A percentile compares a stretch with the other conserved stretches of the same genome.
Conservation (phyloP, 23 red algal species). For the Chondrus crispus region DNA sequence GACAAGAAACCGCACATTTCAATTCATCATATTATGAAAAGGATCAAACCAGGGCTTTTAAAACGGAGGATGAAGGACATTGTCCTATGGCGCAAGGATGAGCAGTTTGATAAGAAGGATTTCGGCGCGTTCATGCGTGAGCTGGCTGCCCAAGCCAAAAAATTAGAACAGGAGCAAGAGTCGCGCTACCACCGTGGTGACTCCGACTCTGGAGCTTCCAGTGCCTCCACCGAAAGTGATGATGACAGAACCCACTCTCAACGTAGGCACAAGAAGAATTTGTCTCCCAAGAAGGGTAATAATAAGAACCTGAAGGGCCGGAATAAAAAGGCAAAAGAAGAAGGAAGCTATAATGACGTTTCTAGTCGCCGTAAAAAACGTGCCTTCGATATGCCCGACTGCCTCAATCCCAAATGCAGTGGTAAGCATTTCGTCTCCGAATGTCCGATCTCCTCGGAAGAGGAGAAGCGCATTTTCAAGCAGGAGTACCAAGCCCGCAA, state of each 20-base stretch:
- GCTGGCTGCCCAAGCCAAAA: neutral
- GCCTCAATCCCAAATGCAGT: conserved; percentile 18
- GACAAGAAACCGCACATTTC: neutral
- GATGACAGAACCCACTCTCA: neutral
- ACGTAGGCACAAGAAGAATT: neutral
- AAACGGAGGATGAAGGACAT: neutral
- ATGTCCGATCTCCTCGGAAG: neutral
- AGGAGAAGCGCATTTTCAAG: neutral
- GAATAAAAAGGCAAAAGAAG: neutral
- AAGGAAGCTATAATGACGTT: neutral
- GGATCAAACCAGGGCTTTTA: neutral
- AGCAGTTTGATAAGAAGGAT: neutral
- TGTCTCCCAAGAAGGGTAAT: too few relatives aligned
- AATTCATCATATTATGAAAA: neutral
- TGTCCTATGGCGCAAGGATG: neutral
- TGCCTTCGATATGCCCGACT: neutral
- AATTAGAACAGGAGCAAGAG: neutral
- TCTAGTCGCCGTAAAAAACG: neutral
- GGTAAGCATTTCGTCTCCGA: neutral
- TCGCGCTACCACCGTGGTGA: neutral
- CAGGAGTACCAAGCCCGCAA: neutral
- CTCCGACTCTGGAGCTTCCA: neutral
- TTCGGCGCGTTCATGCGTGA: conserved; percentile 8
- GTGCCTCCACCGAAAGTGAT: neutral
- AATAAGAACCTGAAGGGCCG: neutral